These are phyloP conservation scores for Cryptococcus neoformans DNA, from an alignment of 1,284 basidiomycete species.

Conservation along the genomic window DNA sequence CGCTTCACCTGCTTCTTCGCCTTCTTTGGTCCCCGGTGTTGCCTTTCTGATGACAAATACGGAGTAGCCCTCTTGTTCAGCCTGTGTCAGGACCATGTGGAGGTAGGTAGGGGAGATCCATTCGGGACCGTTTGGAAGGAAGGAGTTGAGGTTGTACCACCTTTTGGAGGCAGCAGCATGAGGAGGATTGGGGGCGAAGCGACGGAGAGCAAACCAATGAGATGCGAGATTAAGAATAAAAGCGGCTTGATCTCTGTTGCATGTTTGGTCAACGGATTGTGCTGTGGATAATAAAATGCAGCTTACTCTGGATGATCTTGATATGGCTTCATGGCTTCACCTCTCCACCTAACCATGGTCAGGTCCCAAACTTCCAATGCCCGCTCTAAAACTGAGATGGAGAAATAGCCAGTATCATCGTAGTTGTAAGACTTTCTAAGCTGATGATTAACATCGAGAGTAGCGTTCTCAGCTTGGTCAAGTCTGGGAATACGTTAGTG, in stretches of 20 bases:
- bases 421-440: conserved; percentile 66
- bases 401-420: conserved; percentile 93
- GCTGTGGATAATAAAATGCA: not conserved
- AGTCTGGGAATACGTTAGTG: conserved; percentile 33
- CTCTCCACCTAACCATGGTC: conserved; percentile 77
- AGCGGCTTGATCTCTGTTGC: conserved; percentile 67
- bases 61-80: conserved; percentile 84
- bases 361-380: conserved; percentile 81
- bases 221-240: conserved; percentile 84
- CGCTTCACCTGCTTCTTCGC: conserved; percentile 24
- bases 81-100: conserved; percentile 79
- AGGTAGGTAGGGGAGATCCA: conserved; percentile 83
- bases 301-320: conserved; percentile 75
- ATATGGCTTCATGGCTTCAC: conserved; percentile 71
- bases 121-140: conserved; percentile 60
- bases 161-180: conserved; percentile 48
- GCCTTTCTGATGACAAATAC: conserved; percentile 67
- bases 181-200: conserved; percentile 55
- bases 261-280: not conserved
- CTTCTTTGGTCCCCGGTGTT: conserved; percentile 14
- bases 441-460: conserved; percentile 30
- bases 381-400: conserved; percentile 48
- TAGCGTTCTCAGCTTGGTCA: conserved; percentile 51
- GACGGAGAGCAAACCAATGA: conserved; percentile 86
- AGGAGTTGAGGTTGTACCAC: conserved; percentile 93